phyloP scores from a whole-genome alignment of 2,329 filamentous ascomycete species.

The Ophiostoma australiae region DNA sequence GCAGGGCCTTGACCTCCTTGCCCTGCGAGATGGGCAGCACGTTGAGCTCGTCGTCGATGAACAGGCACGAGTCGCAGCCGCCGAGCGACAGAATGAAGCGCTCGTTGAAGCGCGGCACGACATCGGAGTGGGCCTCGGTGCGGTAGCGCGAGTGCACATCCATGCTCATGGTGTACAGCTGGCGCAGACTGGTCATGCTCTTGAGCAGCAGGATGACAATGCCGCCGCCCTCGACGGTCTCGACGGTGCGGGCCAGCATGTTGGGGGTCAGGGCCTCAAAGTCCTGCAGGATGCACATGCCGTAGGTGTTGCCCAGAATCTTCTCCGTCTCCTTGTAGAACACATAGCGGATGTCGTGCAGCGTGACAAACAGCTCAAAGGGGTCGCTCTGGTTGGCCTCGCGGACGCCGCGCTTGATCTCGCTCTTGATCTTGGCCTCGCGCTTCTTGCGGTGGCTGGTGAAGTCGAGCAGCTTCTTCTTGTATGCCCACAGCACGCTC shows the following conservation, averaged over 20 bases:
- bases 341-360: conserved; percentile 96
- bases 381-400: conserved; percentile 91
- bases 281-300: conserved; percentile 80
- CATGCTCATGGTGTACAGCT: conserved; percentile 95
- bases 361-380: conserved; percentile 93
- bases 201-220: conserved; percentile 86
- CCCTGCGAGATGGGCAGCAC: conserved; percentile 94
- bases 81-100: conserved; percentile 92
- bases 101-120: conserved; percentile 95
- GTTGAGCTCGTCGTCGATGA: conserved; percentile 96
- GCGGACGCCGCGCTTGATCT: conserved; percentile 89
- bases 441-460: conserved; percentile 97
- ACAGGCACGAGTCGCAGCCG: conserved; percentile 89
- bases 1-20: conserved; percentile 78
- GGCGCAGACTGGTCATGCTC: conserved; percentile 94
- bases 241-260: conserved; percentile 85
- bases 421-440: conserved; percentile 96
- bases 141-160: conserved; percentile 95
- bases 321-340: conserved; percentile 99
- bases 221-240: conserved; percentile 95
- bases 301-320: conserved; percentile 91
- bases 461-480: conserved; percentile 93
- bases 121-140: conserved; percentile 92
- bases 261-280: conserved; percentile 99
- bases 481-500: conserved; percentile 93